Evolutionary conservation across 306 rosid species (phyloP), one percentile per base, ranked within the genome.

Genomic region (Carpinus fangiana): DNA sequence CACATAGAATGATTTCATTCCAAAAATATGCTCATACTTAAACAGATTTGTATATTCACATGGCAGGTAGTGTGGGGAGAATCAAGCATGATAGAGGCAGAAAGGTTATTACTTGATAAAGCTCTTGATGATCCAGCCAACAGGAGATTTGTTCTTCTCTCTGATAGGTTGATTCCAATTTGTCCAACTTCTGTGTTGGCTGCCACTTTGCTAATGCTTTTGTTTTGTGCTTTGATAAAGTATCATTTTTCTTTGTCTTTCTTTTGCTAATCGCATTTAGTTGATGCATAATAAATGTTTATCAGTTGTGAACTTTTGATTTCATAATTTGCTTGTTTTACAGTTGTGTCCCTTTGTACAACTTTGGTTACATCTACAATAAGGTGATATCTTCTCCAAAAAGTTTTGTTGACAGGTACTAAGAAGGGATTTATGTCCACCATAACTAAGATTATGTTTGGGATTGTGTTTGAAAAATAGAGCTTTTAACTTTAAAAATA

Each of bases 1-100:
- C 34, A 31, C 10, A 28, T 61, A 18, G 67, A 38, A 38, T 38
- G 43, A 4, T 3, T 38, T 38, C 5, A 10, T 61, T 61, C 43
- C 67, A 23, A 61, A 26, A 61, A 28, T 28, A 10, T 60, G 2
- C 67, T 61, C n/a, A 62, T 62, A 6, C 45, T 71, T 4, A 11
- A 12, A 46, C 20, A 17, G 36, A 55, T 55, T 23, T 55, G 67
- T 38, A 20, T 57, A 36, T 16, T n/a, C 65, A 46, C 52, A 12
- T 77, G 77, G 74, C 76, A 88, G 91, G 91, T 86, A 14, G 78
- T 23, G 4, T 86, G 91, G 88, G 91, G 89, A 79, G 85, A 83
- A 80, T 86, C 88, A 8, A 88, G 79, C 79, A 88, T 88, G 89
- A 76, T 88, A 43, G 83, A 83, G 75, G 88, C 86, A 36, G 91